Conservation (phyloP, 257 asterid species). For the Petunia secreta region DNA sequence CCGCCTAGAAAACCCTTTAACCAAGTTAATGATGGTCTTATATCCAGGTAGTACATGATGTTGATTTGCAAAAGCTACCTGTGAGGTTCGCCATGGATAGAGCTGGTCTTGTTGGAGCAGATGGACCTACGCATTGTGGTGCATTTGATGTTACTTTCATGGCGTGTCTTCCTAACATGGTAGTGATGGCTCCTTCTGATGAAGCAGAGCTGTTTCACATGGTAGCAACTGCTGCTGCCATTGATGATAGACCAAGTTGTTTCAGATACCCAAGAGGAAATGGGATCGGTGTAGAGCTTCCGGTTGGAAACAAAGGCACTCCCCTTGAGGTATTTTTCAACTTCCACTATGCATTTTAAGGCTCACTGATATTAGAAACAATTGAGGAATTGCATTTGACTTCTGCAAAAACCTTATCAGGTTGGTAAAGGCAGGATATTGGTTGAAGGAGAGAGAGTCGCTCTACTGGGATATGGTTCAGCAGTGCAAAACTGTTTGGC, state of each 20-base stretch:
- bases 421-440: slow-evolving; percentile 80
- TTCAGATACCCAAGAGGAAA: slow-evolving; percentile 95
- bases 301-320: slow-evolving; percentile 80
- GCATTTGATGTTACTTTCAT: slow-evolving; percentile 82
- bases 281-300: slow-evolving; percentile 76
- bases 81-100: slow-evolving; percentile 96
- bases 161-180: slow-evolving; percentile 99
- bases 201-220: slow-evolving; percentile 91
- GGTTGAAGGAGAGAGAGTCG: slow-evolving; percentile 92
- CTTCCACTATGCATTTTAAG: not conserved
- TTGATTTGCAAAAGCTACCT: slow-evolving; percentile 94
- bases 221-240: slow-evolving; percentile 97
- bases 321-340: slow-evolving; percentile 72
- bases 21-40: slow-evolving; percentile 22
- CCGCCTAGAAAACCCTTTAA: not conserved
- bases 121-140: slow-evolving; percentile 98
- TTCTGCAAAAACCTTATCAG: slow-evolving; percentile 35
- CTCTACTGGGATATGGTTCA: slow-evolving; percentile 84
- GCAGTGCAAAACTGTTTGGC: slow-evolving; percentile 89
- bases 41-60: slow-evolving; percentile 90
- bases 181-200: slow-evolving; percentile 96
- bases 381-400: not conserved
- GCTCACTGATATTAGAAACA: slow-evolving; percentile 4
- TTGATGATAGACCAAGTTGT: slow-evolving; percentile 93
- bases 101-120: slow-evolving; percentile 95